Conservation (phyloP, 345 rosid species). For the Xanthoceras sorbifolium region DNA sequence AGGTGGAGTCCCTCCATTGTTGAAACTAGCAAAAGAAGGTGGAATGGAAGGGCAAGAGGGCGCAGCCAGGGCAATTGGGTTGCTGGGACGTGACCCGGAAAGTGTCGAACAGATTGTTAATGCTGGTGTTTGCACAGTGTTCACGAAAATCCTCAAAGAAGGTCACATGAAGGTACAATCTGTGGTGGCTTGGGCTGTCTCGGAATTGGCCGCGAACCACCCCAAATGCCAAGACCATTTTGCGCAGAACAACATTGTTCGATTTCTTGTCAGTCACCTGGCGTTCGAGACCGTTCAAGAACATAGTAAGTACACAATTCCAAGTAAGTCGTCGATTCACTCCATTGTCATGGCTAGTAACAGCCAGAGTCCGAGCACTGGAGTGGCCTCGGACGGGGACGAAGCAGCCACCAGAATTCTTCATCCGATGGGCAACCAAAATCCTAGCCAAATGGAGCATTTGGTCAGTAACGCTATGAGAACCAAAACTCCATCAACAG, state of each 20-base stretch:
- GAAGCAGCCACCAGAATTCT: conserved; percentile 25
- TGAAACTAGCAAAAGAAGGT: conserved; percentile 79
- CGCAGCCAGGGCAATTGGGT: conserved; percentile 77
- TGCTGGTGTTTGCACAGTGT: conserved; percentile 69
- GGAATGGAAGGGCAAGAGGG: conserved; percentile 75
- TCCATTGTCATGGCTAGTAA: conserved; percentile 55
- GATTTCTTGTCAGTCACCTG: conserved; percentile 76
- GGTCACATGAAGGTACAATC: conserved; percentile 78
- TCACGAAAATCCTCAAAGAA: conserved; percentile 79
- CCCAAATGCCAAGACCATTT: conserved; percentile 78
- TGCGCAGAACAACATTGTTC: conserved; percentile 66
- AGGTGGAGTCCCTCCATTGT: conserved; percentile 79
- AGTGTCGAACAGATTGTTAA: conserved; percentile 79
- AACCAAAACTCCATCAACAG: conserved; percentile 18
- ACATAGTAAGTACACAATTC: conserved; percentile 63
- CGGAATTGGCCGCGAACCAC: conserved; percentile 64
- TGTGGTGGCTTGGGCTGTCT: conserved; percentile 72
- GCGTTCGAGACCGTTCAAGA: conserved; percentile 89
- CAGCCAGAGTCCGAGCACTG: not conserved
- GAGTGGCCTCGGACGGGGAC: conserved; percentile 19
- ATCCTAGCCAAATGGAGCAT: conserved; percentile 51
- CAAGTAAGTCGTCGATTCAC: conserved; percentile 52
- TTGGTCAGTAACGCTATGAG: conserved; percentile 40
- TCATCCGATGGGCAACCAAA: conserved; percentile 50
- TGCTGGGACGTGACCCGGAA: conserved; percentile 72